Evolutionary conservation across 2,329 filamentous ascomycete species (phyloP).

Genomic region (Myriosclerotinia scirpicola): DNA sequence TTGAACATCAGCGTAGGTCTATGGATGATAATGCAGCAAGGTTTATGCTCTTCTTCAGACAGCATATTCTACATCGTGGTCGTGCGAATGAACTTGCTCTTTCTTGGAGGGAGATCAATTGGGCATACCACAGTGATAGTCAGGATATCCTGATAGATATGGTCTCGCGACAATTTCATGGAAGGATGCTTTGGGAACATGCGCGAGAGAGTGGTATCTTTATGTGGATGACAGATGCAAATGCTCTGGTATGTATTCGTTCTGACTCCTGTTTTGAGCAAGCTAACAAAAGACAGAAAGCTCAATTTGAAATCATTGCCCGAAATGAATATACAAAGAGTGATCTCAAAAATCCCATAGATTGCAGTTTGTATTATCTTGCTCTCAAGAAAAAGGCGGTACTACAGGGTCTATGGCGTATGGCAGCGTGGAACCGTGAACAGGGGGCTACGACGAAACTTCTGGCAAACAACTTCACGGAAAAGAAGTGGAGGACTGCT

Average conservation of each 20-base stretch:
- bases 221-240: constrained; percentile 85
- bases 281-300: constrained; percentile 49
- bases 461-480: constrained; percentile 85
- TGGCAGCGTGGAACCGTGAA: constrained; percentile 86
- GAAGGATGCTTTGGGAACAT: constrained; percentile 78
- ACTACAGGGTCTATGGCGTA: constrained; percentile 88
- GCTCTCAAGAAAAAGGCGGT: constrained; percentile 89
- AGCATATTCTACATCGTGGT: constrained; percentile 70
- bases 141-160: constrained; percentile 90
- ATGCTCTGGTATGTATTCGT: constrained; percentile 64
- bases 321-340: constrained; percentile 89
- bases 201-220: constrained; percentile 87
- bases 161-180: constrained; percentile 75
- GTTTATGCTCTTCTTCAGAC: constrained; percentile 84
- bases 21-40: constrained; percentile 88
- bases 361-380: constrained; percentile 89
- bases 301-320: constrained; percentile 86
- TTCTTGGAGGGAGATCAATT: constrained; percentile 76
- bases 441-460: constrained; percentile 77
- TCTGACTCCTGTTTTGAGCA: not conserved
- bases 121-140: constrained; percentile 80
- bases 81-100: constrained; percentile 65
- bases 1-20: constrained; percentile 82
- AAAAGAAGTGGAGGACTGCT: constrained; percentile 81
- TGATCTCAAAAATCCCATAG: constrained; percentile 83